A percentile compares a stretch with the other conserved stretches of the same genome.
phyloP scores from a whole-genome alignment of 495 filamentous ascomycete species.

The Beverwykella pulmonaria region DNA sequence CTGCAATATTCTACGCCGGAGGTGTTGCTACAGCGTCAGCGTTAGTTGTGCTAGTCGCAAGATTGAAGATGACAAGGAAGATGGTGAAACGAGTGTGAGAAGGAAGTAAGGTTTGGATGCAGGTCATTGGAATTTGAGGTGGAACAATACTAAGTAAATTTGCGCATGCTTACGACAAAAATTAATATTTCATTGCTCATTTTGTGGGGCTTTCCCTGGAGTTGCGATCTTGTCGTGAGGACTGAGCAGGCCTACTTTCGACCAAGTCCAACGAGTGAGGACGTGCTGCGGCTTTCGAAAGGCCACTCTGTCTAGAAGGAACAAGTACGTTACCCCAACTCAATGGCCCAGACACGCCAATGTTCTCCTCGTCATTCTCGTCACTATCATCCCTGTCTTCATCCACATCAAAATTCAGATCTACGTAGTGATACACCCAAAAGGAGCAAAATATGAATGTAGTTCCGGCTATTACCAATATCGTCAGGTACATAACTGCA shows the following conservation, averaged over 20 bases:
- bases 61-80: constrained; percentile 20
- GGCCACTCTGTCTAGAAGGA: no score
- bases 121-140: no score
- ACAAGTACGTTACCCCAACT: no score
- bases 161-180: no score
- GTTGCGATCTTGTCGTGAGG: no score
- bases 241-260: background rate
- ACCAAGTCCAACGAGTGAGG: no score
- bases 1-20: constrained; percentile 63
- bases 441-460: constrained; percentile 14
- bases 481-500: constrained; percentile 8
- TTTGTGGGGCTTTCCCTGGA: no score
- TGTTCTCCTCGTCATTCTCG: constrained; percentile 6
- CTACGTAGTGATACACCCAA: constrained; percentile 16
- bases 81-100: constrained; percentile 21
- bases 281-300: no score
- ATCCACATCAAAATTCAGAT: constrained; percentile 1
- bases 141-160: no score
- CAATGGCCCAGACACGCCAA: background rate
- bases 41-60: constrained; percentile 24
- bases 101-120: background rate
- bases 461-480: background rate
- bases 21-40: constrained; percentile 17
- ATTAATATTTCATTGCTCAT: no score
- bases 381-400: background rate